Evolutionary conservation across 2,329 filamentous ascomycete species (phyloP).

Genomic region (Aaosphaeria pasadenensis): DNA sequence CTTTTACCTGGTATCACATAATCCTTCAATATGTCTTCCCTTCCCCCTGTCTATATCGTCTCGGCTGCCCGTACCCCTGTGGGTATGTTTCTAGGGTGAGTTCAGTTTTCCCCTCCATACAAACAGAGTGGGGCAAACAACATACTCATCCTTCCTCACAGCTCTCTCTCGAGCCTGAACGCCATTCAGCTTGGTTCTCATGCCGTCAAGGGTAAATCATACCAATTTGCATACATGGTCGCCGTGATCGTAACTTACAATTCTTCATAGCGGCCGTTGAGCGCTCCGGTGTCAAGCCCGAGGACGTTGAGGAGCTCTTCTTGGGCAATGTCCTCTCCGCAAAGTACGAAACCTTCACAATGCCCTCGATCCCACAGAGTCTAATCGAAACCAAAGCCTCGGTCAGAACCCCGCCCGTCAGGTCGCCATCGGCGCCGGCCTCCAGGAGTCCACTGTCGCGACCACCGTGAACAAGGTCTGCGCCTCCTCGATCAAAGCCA

Average conservation of each 20-base stretch:
- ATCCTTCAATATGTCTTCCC: conserved; percentile 64
- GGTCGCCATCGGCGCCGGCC: conserved; percentile 84
- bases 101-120: conserved; percentile 5
- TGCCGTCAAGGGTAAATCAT: conserved; percentile 78
- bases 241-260: background rate
- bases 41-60: conserved; percentile 93
- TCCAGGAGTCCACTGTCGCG: conserved; percentile 73
- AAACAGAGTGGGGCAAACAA: conserved; percentile 16
- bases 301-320: conserved; percentile 93
- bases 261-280: conserved; percentile 65
- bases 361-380: background rate
- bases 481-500: conserved; percentile 89
- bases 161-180: conserved; percentile 82
- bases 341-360: conserved; percentile 59
- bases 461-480: conserved; percentile 99
- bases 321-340: conserved; percentile 98
- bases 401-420: conserved; percentile 96
- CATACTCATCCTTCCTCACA: conserved; percentile 40
- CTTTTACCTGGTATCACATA: conserved; percentile 4
- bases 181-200: conserved; percentile 84
- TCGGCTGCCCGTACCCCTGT: conserved; percentile 87
- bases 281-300: conserved; percentile 80
- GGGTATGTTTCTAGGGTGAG: conserved; percentile 90
- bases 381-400: conserved; percentile 55
- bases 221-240: background rate